Percentiles rank a stretch among this genome's conserved stretches.
These are phyloP conservation scores for Nicotiana tabacum DNA, from an alignment of 257 asterid genomes.

Conservation along the genomic window DNA sequence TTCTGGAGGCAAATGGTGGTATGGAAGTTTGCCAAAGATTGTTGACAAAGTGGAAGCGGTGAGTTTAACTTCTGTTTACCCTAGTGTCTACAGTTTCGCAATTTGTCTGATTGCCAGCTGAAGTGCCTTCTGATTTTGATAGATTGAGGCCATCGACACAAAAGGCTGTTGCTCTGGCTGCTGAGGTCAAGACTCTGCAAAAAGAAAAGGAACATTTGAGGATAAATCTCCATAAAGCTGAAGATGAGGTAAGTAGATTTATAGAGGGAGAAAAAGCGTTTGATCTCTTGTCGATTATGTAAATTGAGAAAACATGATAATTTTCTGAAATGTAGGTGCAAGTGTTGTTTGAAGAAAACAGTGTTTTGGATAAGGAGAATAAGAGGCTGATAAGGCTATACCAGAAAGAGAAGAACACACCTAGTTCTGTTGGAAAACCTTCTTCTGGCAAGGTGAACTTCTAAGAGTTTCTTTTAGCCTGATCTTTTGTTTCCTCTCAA, in stretches of 20 bases:
- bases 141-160: conserved; percentile 66
- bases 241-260: conserved; percentile 62
- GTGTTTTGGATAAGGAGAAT: conserved; percentile 11
- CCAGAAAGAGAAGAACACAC: conserved; percentile 14
- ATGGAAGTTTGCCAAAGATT: conserved; percentile 57
- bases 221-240: conserved; percentile 70
- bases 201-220: conserved; percentile 67
- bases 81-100: not conserved
- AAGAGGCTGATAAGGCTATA: conserved; percentile 11
- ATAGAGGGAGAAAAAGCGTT: not conserved
- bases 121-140: conserved; percentile 17
- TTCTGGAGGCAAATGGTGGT: conserved; percentile 57
- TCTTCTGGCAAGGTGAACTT: conserved; percentile 1
- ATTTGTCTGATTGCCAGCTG: conserved; percentile 9
- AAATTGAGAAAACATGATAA: not conserved
- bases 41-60: conserved; percentile 59
- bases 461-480: not conserved
- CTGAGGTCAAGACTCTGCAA: conserved; percentile 49
- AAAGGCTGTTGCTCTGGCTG: conserved; percentile 57
- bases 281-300: not conserved
- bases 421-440: conserved; percentile 10
- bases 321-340: conserved; percentile 11
- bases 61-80: conserved; percentile 7
- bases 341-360: conserved; percentile 10
- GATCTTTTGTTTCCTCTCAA: not conserved